Evolutionary conservation across 2,329 filamentous ascomycete genomes (phyloP).

Genomic region (Pleurostoma richardsiae): DNA sequence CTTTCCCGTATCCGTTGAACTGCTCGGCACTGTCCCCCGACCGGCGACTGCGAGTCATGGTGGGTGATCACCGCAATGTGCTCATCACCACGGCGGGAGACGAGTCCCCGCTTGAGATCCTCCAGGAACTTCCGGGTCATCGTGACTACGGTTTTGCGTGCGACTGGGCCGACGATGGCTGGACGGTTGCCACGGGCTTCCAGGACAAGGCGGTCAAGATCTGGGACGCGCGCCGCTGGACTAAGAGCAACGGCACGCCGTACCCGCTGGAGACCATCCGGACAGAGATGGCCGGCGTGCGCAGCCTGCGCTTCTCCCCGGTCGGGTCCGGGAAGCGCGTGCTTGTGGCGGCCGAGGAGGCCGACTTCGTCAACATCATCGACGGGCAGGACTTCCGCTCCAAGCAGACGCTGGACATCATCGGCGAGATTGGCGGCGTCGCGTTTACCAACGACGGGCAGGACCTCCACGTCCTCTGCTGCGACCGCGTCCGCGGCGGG

Average conservation of each 20-base stretch:
- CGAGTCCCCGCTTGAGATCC: constrained; percentile 38
- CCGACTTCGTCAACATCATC: constrained; percentile 67
- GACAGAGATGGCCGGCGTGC: constrained; percentile 63
- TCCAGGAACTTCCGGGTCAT: constrained; percentile 57
- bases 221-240: constrained; percentile 72
- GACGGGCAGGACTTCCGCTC: constrained; percentile 58
- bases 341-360: constrained; percentile 69
- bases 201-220: constrained; percentile 71
- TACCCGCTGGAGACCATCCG: constrained; percentile 49
- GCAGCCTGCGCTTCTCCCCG: constrained; percentile 68
- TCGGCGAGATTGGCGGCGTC: constrained; percentile 69
- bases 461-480: constrained; percentile 64
- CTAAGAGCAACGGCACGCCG: constrained; percentile 40
- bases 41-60: constrained; percentile 64
- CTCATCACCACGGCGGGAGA: constrained; percentile 66
- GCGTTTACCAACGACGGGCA: constrained; percentile 62
- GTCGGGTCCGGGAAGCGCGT: constrained; percentile 61
- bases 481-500: constrained; percentile 61
- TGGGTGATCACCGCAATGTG: constrained; percentile 63
- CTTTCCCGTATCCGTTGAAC: constrained; percentile 62
- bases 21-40: constrained; percentile 70
- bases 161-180: constrained; percentile 74
- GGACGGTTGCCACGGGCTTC: constrained; percentile 70
- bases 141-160: constrained; percentile 70
- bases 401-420: constrained; percentile 69